Conservation (phyloP, 2,329 filamentous ascomycete species). For the Trichoderma sp. region DNA sequence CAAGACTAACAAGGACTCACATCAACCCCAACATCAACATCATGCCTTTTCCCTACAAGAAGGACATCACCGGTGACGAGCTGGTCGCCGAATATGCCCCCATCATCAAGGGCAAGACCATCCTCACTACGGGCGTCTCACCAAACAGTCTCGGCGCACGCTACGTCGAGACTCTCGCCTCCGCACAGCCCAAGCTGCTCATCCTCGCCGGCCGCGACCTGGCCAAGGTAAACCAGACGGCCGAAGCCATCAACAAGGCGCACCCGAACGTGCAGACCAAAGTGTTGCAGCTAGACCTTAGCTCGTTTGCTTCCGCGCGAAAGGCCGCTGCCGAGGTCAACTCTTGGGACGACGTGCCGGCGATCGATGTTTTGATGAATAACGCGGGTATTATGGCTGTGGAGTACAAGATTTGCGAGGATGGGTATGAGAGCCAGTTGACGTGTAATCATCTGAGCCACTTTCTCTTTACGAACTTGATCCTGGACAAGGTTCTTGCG, state of each 20-base stretch:
- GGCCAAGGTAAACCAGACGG: constrained; percentile 40
- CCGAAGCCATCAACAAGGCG: constrained; percentile 34
- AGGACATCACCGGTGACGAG: constrained; percentile 22
- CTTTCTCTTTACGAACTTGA: constrained; percentile 46
- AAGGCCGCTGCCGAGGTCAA: constrained; percentile 37
- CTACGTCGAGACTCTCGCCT: constrained; percentile 40
- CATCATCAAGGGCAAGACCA: constrained; percentile 37
- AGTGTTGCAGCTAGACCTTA: constrained; percentile 38
- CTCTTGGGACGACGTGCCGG: constrained; percentile 25
- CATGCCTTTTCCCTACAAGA: constrained; percentile 14
- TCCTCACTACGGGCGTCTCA: constrained; percentile 45
- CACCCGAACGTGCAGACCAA: constrained; percentile 35
- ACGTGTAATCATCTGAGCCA: constrained; percentile 47
- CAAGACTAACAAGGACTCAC: not conserved
- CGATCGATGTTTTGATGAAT: constrained; percentile 42
- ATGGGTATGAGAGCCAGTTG: constrained; percentile 45
- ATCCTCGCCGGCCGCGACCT: constrained; percentile 46
- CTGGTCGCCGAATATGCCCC: constrained; percentile 31
- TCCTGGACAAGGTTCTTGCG: constrained; percentile 43
- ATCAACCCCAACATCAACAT: not conserved
- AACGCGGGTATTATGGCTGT: constrained; percentile 44
- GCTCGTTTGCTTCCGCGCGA: constrained; percentile 37
- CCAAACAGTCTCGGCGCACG: constrained; percentile 39
- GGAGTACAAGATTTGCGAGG: constrained; percentile 33
- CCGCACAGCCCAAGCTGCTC: constrained; percentile 40